phyloP scores from a whole-genome alignment of 306 rosid species.

The Prunus mume region DNA sequence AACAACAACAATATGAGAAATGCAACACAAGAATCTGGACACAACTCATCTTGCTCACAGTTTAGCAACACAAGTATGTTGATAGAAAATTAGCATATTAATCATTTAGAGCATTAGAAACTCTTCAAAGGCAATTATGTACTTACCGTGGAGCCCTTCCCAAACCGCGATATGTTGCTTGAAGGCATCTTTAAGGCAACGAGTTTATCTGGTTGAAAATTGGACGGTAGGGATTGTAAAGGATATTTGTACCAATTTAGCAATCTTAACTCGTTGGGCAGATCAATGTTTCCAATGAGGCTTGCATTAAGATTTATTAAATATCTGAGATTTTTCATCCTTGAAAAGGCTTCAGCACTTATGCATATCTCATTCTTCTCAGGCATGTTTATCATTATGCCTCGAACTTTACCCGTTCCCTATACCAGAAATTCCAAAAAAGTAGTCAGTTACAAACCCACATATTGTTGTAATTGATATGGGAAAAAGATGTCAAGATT shows the following conservation, averaged over 20 bases:
- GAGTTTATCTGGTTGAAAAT: conserved; percentile 36
- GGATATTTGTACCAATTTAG: conserved; percentile 41
- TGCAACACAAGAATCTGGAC: no score
- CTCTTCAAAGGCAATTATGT: no score
- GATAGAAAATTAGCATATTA: no score
- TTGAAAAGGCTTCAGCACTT: conserved; percentile 22
- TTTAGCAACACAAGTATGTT: no score
- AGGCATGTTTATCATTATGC: background rate
- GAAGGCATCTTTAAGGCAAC: conserved; percentile 30
- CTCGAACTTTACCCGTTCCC: conserved; percentile 5
- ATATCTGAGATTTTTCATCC: conserved; percentile 32
- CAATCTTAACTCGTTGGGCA: conserved; percentile 39
- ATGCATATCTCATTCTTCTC: conserved; percentile 21
- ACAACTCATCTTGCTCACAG: no score
- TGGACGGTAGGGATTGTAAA: conserved; percentile 25
- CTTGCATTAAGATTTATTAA: conserved; percentile 30
- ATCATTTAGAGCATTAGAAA: no score
- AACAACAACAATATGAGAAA: background rate
- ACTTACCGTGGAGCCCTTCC: background rate
- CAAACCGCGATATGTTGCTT: conserved; percentile 25
- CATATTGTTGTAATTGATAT: no score
- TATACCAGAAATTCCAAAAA: background rate
- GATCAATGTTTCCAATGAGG: conserved; percentile 25
- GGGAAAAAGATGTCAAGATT: no score
- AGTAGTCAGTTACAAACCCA: no score